These are phyloP conservation scores for Carallia brachiata DNA, from an alignment of 345 rosid species.

Conservation along the genomic window DNA sequence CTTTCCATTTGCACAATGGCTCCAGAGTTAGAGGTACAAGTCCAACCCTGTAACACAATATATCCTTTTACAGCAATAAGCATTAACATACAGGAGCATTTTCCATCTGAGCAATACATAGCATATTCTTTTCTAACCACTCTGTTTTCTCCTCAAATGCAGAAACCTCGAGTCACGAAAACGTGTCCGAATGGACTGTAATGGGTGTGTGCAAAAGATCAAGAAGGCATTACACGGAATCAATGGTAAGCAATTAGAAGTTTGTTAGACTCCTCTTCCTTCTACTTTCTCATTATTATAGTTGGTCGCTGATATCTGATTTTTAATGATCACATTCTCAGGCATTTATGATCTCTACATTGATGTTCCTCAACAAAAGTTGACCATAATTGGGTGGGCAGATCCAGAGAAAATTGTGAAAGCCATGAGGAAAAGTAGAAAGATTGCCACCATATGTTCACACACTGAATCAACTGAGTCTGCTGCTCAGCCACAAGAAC, in stretches of 20 bases:
- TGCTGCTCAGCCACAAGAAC: conserved; percentile 39
- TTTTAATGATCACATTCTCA: conserved; percentile 12
- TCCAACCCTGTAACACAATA: neutral
- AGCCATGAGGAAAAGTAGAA: conserved; percentile 64
- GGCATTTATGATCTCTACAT: conserved; percentile 60
- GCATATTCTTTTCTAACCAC: conserved; percentile 13
- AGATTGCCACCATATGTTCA: conserved; percentile 55
- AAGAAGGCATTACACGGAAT: conserved; percentile 62
- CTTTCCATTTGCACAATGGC: conserved; percentile 33
- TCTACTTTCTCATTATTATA: no score
- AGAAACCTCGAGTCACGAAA: conserved; percentile 63
- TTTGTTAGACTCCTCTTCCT: neutral
- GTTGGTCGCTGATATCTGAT: neutral
- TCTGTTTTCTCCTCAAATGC: conserved; percentile 12
- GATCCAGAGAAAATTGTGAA: conserved; percentile 62
- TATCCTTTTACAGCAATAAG: neutral
- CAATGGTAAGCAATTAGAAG: conserved; percentile 38
- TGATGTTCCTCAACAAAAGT: conserved; percentile 62
- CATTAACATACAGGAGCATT: neutral
- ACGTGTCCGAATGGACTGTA: conserved; percentile 75
- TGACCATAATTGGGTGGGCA: conserved; percentile 67
- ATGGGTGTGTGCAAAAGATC: conserved; percentile 76
- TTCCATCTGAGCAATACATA: neutral
- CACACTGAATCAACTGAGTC: conserved; percentile 42
- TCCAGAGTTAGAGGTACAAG: conserved; percentile 46